A percentile compares a stretch with the other conserved stretches of the same genome.
Evolutionary conservation across 495 filamentous ascomycete genomes (phyloP).

Genomic region (Evernia prunastri): DNA sequence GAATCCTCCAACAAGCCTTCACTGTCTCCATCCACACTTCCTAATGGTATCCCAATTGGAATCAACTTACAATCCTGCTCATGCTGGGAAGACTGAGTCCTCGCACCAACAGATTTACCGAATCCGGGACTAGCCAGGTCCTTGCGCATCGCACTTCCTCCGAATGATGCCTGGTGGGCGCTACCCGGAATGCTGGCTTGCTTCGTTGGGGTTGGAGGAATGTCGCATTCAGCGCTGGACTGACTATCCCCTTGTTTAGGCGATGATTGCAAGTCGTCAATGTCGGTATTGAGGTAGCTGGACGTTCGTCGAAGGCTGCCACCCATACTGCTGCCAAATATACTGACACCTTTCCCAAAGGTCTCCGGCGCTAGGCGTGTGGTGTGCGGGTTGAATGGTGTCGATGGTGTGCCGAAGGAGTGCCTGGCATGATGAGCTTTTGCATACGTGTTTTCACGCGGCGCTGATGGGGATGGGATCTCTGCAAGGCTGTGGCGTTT

Average conservation of each 20-base stretch:
- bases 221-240: constrained; percentile 59
- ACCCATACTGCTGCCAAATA: constrained; percentile 56
- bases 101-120: constrained; percentile 5
- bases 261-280: constrained; percentile 57
- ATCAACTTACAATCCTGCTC: constrained; percentile 33
- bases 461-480: constrained; percentile 50
- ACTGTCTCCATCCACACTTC: constrained; percentile 27
- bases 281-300: constrained; percentile 74
- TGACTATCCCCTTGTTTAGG: constrained; percentile 53
- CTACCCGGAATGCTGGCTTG: constrained; percentile 45
- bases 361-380: constrained; percentile 44
- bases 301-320: constrained; percentile 52
- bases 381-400: constrained; percentile 52
- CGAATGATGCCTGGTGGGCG: constrained; percentile 13
- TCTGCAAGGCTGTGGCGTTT: constrained; percentile 69
- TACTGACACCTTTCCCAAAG: constrained; percentile 60
- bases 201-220: constrained; percentile 92
- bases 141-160: constrained; percentile 12
- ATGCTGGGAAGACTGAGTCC: constrained; percentile 10
- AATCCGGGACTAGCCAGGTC: constrained; percentile 5
- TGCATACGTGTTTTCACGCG: constrained; percentile 49
- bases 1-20: constrained; percentile 33
- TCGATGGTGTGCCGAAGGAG: constrained; percentile 57
- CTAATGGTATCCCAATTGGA: constrained; percentile 25
- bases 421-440: constrained; percentile 50